Evolutionary conservation across 2,329 filamentous ascomycete species (phyloP).

Genomic region (Fusarium irregulare): DNA sequence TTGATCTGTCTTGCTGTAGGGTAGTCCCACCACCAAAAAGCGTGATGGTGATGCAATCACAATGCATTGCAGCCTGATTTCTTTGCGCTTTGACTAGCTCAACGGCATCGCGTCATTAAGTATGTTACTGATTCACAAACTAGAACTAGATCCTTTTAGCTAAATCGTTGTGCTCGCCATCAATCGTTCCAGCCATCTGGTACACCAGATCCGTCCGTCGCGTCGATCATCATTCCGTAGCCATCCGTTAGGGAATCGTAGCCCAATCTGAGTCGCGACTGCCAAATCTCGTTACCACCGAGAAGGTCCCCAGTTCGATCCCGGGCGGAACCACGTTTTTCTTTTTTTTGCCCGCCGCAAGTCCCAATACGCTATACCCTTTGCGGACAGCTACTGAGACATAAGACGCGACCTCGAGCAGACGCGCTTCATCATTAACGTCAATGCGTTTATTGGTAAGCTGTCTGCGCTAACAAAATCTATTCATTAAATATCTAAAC

Average conservation of each 20-base stretch:
- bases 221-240: not conserved
- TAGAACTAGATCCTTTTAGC: not conserved
- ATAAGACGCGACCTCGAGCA: accelerated
- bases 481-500: not conserved
- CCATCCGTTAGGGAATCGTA: not conserved
- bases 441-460: not conserved
- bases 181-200: not conserved
- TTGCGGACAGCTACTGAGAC: not conserved
- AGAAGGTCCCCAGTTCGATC: slow-evolving; percentile 21
- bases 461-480: not conserved
- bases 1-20: not conserved
- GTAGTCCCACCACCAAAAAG: not conserved
- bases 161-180: not conserved
- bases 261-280: not conserved
- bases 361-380: not conserved
- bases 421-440: too few relatives aligned
- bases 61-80: not conserved
- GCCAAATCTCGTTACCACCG: slow-evolving; percentile 15
- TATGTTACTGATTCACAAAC: not conserved
- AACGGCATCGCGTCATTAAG: not conserved
- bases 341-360: accelerated
- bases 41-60: not conserved
- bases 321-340: slow-evolving; percentile 9
- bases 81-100: not conserved
- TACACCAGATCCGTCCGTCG: not conserved